phyloP scores from a whole-genome alignment of 169 alveolate species.

The Cryptosporidium baileyi region DNA sequence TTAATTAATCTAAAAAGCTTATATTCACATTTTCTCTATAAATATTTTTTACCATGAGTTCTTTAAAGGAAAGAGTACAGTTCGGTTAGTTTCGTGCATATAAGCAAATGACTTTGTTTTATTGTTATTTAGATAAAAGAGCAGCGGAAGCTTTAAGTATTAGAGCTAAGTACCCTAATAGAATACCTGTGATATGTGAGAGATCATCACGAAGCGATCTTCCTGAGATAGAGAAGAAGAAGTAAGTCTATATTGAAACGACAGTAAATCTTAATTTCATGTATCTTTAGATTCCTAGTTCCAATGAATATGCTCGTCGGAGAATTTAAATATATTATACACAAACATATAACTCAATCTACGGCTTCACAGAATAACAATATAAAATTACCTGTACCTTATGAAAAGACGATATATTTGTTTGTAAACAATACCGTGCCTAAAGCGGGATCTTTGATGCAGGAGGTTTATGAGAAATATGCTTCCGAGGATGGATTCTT shows the following conservation, averaged over 20 bases:
- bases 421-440: slow-evolving; percentile 83
- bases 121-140: slow-evolving; percentile 77
- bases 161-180: slow-evolving; percentile 84
- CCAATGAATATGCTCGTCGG: slow-evolving; percentile 87
- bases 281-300: slow-evolving; percentile 77
- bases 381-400: slow-evolving; percentile 70
- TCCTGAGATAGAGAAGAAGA: slow-evolving; percentile 77
- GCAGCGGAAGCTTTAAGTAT: slow-evolving; percentile 84
- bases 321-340: slow-evolving; percentile 87
- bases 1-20: background rate
- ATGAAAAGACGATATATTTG: slow-evolving; percentile 80
- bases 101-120: background rate
- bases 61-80: slow-evolving; percentile 61
- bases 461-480: slow-evolving; percentile 83
- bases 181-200: slow-evolving; percentile 91
- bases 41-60: slow-evolving; percentile 6
- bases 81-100: slow-evolving; percentile 55
- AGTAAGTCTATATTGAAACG: slow-evolving; percentile 64
- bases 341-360: slow-evolving; percentile 81
- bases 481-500: slow-evolving; percentile 84
- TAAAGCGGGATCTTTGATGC: slow-evolving; percentile 81
- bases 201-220: slow-evolving; percentile 74
- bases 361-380: slow-evolving; percentile 70
- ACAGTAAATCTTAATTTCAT: slow-evolving; percentile 1
- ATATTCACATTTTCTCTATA: background rate